A percentile compares a stretch with the other conserved stretches of the same genome.
Conservation (phyloP, 768 basidiomycete genomes). For the Cytidiella melzeri region DNA sequence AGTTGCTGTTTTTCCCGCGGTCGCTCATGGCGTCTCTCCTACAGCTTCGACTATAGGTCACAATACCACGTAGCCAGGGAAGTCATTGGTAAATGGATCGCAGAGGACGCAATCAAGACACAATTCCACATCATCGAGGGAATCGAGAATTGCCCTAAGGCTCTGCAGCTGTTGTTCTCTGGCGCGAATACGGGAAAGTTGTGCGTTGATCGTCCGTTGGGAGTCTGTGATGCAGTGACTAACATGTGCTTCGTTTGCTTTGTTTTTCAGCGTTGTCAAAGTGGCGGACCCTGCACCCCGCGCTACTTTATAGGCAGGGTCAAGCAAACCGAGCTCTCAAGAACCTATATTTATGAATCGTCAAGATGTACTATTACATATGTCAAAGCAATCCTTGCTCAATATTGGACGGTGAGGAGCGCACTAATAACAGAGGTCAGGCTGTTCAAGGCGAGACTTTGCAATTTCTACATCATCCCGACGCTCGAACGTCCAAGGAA, state of each 20-base stretch:
- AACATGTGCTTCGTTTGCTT: neutral
- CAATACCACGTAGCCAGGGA: constrained; percentile 53
- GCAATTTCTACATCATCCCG: too few relatives aligned
- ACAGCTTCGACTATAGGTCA: constrained; percentile 67
- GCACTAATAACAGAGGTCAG: too few relatives aligned
- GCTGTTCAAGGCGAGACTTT: too few relatives aligned
- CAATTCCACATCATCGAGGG: constrained; percentile 79
- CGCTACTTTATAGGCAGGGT: constrained; percentile 10
- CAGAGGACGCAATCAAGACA: constrained; percentile 67
- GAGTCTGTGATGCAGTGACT: neutral
- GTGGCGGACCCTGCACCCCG: constrained; percentile 9
- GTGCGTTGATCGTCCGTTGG: constrained; percentile 12
- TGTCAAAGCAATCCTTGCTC: too few relatives aligned
- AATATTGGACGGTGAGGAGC: too few relatives aligned
- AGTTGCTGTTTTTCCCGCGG: neutral
- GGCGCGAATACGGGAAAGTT: constrained; percentile 80
- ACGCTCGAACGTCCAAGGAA: too few relatives aligned
- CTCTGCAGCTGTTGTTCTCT: constrained; percentile 65
- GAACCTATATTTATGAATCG: too few relatives aligned
- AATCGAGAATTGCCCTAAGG: constrained; percentile 62
- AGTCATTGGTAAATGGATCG: constrained; percentile 52
- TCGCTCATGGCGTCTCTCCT: neutral
- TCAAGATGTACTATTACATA: too few relatives aligned
- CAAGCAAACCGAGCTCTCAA: too few relatives aligned
- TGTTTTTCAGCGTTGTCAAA: constrained; percentile 14